Evolutionary conservation across 345 rosid genomes (phyloP), one percentile per base, ranked within the genome.

Genomic region (Murraya koenigii): DNA sequence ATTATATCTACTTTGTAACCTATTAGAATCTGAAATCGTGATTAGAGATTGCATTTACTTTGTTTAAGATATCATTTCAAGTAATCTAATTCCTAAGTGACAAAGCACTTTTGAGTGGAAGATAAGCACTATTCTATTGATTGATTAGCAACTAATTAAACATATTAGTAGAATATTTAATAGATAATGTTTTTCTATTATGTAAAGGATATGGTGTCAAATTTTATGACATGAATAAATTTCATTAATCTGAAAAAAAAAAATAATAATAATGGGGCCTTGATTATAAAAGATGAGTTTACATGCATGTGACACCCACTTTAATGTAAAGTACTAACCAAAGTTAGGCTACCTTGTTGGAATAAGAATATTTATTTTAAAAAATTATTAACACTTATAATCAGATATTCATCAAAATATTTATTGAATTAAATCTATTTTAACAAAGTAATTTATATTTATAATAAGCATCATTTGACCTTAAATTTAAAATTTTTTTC

Each of bases 81-180:
- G 47, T 63, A 56, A 15, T 49, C 13, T 14, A 60, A 39, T 72
- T 33, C 19, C 61, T 58, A 64, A 11, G 77, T 14, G 79, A 69
- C 79, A 71, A 80, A 22, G 47, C 15, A 28, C 55, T 17, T 41
- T 80, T 61, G 80, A 54, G 81, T 41, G 68, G 64, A 60, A 62
- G 44, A 41, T 17, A 76, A 35, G 66, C 75, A 74, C 65, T 19
- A 14, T 15, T 74, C 22, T n/a, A 36, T 30, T 20, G 60, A 2
- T 54, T 26, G 36, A 58, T 63, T 41, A 20, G 32, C 8, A 71
- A 13, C 35, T 26, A 1, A 22, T 28, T 11, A 0, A 44, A 44
- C 11, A 44, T 30, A 25, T 36, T 47, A 25, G 22, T 17, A 36
- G 25, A 49, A 66, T 47, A 72, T 78, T 49, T 30, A 49, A 33